These are phyloP conservation scores for Zanthoxylum bungeanum DNA, from an alignment of 345 rosid species.

Conservation along the genomic window DNA sequence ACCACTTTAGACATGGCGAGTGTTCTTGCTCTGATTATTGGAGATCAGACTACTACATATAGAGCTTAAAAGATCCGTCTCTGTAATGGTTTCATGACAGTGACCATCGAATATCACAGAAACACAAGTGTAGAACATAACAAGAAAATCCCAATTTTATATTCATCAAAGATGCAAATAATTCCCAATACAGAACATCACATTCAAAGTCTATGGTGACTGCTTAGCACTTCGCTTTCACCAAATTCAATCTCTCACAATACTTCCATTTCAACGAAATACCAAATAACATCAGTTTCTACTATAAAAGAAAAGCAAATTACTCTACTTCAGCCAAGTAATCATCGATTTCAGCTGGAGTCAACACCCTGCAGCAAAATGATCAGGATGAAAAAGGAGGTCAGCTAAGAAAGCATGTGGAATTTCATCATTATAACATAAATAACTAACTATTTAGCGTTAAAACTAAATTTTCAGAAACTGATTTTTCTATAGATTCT, in stretches of 20 bases:
- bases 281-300: too few relatives aligned
- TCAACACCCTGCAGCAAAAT: conserved; percentile 80
- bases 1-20: conserved; percentile 66
- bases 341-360: conserved; percentile 73
- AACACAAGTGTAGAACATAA: too few relatives aligned
- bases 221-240: too few relatives aligned
- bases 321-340: conserved; percentile 63
- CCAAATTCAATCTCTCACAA: conserved; percentile 7
- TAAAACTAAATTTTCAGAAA: background rate
- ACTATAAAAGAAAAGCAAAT: background rate
- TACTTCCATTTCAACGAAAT: too few relatives aligned
- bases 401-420: background rate
- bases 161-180: too few relatives aligned
- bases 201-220: too few relatives aligned
- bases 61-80: too few relatives aligned
- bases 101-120: too few relatives aligned
- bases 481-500: background rate
- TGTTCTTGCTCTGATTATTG: conserved; percentile 86
- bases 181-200: too few relatives aligned
- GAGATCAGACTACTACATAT: conserved; percentile 45
- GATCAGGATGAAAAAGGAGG: background rate
- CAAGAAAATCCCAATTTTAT: too few relatives aligned
- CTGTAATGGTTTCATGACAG: too few relatives aligned
- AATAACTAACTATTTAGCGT: background rate
- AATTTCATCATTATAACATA: background rate